phyloP scores from a whole-genome alignment of 1,139 yeast species.

The Pichia sp. region DNA sequence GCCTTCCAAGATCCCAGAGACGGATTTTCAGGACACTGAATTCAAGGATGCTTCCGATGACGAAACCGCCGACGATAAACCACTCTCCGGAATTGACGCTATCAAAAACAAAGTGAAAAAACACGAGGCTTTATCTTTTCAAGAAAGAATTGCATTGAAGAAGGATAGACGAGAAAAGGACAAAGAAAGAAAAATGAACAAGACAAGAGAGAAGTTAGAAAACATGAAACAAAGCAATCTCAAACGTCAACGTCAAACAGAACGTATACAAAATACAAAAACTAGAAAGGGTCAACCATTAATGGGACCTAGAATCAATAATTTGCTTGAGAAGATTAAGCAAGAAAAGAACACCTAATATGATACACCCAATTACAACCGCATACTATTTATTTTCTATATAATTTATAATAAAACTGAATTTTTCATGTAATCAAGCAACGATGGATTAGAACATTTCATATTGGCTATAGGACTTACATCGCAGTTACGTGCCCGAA shows the following conservation, averaged over 20 bases:
- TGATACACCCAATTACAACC: not conserved
- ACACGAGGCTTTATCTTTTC: slow-evolving; percentile 29
- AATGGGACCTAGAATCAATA: slow-evolving; percentile 87
- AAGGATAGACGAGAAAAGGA: slow-evolving; percentile 30
- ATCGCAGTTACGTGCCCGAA: too few species aligned
- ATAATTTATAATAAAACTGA: not conserved
- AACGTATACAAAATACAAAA: slow-evolving; percentile 47
- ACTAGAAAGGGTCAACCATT: slow-evolving; percentile 83
- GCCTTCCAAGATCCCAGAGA: slow-evolving; percentile 39
- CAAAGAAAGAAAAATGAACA: slow-evolving; percentile 31
- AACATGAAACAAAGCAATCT: slow-evolving; percentile 25
- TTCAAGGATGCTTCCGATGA: slow-evolving; percentile 1
- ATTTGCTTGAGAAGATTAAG: slow-evolving; percentile 74
- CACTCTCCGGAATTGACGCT: slow-evolving; percentile 8
- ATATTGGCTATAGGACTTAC: too few species aligned
- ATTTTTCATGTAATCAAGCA: too few species aligned
- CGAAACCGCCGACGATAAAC: slow-evolving; percentile 13
- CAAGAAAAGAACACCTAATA: slow-evolving; percentile 35
- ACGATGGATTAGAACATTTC: too few species aligned
- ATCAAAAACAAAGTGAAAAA: slow-evolving; percentile 21
- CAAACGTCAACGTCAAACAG: slow-evolving; percentile 33
- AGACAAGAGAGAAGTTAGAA: slow-evolving; percentile 25
- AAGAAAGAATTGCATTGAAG: slow-evolving; percentile 33
- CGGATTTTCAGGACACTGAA: too few species aligned
- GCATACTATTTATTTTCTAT: not conserved